Conservation (phyloP, 202 grass and related monocot species). For the Carex arenaria region DNA sequence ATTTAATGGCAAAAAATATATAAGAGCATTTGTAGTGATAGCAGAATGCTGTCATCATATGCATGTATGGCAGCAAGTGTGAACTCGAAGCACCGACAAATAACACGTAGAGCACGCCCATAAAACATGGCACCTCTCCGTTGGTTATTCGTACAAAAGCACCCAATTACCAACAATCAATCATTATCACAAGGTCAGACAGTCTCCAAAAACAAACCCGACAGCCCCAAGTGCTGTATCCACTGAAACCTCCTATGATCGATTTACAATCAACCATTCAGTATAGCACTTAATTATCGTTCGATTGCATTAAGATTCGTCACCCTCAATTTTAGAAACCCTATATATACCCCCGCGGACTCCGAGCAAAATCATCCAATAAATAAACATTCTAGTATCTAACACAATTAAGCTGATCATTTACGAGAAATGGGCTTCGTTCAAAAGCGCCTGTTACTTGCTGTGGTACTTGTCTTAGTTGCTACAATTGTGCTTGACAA, state of each 20-base stretch:
- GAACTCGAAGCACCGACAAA: not conserved
- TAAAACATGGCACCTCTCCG: not conserved
- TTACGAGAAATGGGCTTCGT: conserved; percentile 35
- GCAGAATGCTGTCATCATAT: not conserved
- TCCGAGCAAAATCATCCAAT: not conserved
- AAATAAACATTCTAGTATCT: not conserved
- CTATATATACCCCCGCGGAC: not conserved
- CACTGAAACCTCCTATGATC: not conserved
- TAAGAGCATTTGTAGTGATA: not conserved
- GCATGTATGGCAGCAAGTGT: not conserved
- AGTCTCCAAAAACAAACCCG: not conserved
- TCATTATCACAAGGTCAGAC: not conserved
- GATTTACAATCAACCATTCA: too few relatives aligned
- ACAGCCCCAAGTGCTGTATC: not conserved
- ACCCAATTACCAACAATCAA: not conserved
- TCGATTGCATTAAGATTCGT: too few relatives aligned
- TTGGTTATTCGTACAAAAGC: not conserved
- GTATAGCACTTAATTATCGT: too few relatives aligned
- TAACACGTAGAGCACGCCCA: conserved; percentile 1
- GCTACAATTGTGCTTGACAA: conserved; percentile 12
- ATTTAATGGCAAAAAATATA: not conserved
- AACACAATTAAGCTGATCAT: not conserved
- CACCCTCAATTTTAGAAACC: too few relatives aligned
- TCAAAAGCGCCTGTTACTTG: conserved; percentile 34
- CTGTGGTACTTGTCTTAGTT: conserved; percentile 32